Base-by-base conservation (phyloP, 805 yeast genomes). In the Hanseniaspora occidentalis region DNA sequence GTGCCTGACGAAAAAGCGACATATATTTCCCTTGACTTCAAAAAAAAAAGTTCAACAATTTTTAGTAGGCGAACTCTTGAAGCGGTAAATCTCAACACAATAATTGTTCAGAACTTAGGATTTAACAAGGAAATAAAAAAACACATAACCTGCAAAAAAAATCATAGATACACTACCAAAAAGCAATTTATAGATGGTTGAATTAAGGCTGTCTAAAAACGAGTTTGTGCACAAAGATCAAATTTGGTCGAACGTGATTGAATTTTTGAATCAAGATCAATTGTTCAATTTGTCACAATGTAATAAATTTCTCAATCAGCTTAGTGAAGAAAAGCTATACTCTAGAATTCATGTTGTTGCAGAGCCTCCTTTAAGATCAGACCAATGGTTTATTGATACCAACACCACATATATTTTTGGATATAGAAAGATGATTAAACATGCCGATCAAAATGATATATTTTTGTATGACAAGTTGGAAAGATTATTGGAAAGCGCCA, bases 341-440 rank as follows among this genome's bases (percentile, higher is more conserved):
- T 47, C 43, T 20, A 60, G 47, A 5, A 46, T 73, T 9, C 48
- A 60, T 18, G 55, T 73, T 25, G 53, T 65, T 13, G 50, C 50
- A 37, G 46, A 62, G 6, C 62, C 70, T 1, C 45, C 57, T 1
- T 26, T 68, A 3, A 41, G 58, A 14, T 42, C 53, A 2, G 40
- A 41, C 1, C 18, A 42, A 7, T 58, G 64, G 54, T 65, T 52
- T 39, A 36, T 60, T 3, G 70, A 65, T 16, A 48, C 64, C 1
- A 48, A 49, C 3, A 58, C 45, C 37, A 66, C 75, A 1, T 58
- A 62, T 37, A 40, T 73, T 3, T 61, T 70, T 14, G 67, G 67
- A 0, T 46, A 58, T 19, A 47, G 54, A 6, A 57, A 64, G 3
- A 50, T 62, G 2, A 48, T 57, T 10, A 63, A 65, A 33, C 55